A percentile compares a stretch with the other conserved stretches of the same genome.
These are phyloP conservation scores for Saccharomycopsis javanensis DNA, from an alignment of 805 yeast species.

Conservation along the genomic window DNA sequence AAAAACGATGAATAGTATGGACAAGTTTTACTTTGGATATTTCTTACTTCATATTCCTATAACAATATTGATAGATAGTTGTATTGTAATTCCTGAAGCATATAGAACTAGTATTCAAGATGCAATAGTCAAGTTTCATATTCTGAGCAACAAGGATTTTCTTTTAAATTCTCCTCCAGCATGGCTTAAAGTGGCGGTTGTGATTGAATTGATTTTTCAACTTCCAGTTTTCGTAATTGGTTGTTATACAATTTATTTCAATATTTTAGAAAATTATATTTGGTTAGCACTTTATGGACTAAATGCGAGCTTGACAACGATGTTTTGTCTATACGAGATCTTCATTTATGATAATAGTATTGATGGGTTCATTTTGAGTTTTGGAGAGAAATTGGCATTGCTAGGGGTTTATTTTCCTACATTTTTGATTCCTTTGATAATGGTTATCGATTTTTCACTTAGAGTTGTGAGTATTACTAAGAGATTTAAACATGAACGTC, in stretches of 20 bases:
- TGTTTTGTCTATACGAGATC: slow-evolving; percentile 56
- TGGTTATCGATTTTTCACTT: slow-evolving; percentile 37
- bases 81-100: slow-evolving; percentile 51
- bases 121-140: slow-evolving; percentile 46
- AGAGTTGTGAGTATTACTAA: not conserved
- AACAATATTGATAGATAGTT: slow-evolving; percentile 65
- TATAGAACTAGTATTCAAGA: slow-evolving; percentile 41
- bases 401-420: slow-evolving; percentile 60
- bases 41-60: slow-evolving; percentile 64
- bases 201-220: slow-evolving; percentile 65
- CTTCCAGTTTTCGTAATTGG: slow-evolving; percentile 63
- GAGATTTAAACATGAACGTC: not conserved
- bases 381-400: slow-evolving; percentile 33
- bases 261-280: slow-evolving; percentile 30
- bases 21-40: slow-evolving; percentile 40
- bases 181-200: slow-evolving; percentile 70
- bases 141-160: slow-evolving; percentile 60
- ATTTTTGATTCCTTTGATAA: slow-evolving; percentile 48
- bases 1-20: slow-evolving; percentile 19
- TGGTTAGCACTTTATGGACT: slow-evolving; percentile 60
- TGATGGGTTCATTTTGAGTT: slow-evolving; percentile 28
- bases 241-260: slow-evolving; percentile 27
- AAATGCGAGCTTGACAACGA: slow-evolving; percentile 74
- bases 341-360: slow-evolving; percentile 13
- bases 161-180: slow-evolving; percentile 47